Percentiles rank a stretch among this genome's conserved stretches.
phyloP scores from a whole-genome alignment of 148 eudicot genomes.

The Spergularia bocconei region DNA sequence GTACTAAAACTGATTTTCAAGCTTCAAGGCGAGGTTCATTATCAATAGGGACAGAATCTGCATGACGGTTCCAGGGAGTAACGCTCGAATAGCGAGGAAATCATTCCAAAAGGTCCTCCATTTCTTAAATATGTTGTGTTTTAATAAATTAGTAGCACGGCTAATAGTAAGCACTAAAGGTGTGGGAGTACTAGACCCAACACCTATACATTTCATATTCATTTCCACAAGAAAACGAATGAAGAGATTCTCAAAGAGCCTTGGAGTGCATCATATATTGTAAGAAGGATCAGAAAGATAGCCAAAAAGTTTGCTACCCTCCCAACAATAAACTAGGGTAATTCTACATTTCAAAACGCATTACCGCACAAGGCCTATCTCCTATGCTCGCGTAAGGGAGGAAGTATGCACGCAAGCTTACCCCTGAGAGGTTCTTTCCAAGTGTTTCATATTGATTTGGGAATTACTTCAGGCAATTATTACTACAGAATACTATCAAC shows the following conservation, averaged over 20 bases:
- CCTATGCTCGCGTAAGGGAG: no score
- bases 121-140: neutral
- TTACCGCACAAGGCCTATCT: no score
- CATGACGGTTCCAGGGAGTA: neutral
- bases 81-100: neutral
- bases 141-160: neutral
- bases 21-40: neutral
- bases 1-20: neutral
- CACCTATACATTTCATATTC: neutral
- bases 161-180: neutral
- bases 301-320: neutral
- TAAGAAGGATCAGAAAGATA: neutral
- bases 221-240: neutral
- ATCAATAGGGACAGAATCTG: neutral
- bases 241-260: neutral
- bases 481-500: no score
- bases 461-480: no score
- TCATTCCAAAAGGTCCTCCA: neutral
- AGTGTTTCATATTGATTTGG: no score
- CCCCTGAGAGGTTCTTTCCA: no score
- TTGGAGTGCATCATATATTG: neutral
- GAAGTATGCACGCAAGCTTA: no score
- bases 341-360: no score
- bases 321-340: no score
- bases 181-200: neutral